Evolutionary conservation across 306 rosid species (phyloP), one percentile per base, ranked within the genome.

Genomic region (Gleditsia sinensis): DNA sequence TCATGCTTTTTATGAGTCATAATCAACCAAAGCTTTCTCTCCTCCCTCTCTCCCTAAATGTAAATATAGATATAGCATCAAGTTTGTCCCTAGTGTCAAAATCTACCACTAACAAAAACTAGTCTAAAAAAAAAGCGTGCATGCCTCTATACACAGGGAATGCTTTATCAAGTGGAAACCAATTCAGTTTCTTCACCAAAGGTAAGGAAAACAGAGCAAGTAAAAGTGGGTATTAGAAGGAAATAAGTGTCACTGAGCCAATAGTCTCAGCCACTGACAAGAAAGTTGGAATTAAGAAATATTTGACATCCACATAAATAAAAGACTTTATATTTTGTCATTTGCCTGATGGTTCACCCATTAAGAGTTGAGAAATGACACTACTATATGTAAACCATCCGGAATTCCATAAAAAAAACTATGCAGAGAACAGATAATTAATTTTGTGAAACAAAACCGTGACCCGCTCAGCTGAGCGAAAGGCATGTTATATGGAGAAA

Each of bases 141-240:
- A 49, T 51, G 61, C 30, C 10, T 33, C 2, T 25, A 17, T 7
- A 10, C 37, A 24, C 54, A 83, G 84, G 73, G 9, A 79, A 71
- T 69, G 82, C 84, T 5, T 61, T 83, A 34, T 76, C 73, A 16
- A 80, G 62, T 71, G 84, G 70, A 46, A 80, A 63, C 61, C 54
- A 59, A 36, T 68, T 60, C 82, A 80, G 80, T 33, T 83, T 75
- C 82, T 83, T 83, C 70, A 43, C 53, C 34, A 76, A 72, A 64
- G 61, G 57, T 49, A 76, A 77, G 8, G 80, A 80, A 76, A 61
- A 72, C n/a, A 62, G 82, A 80, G 6, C 17, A 17, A 42, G 65
- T n/a, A 67, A 83, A 65, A 75, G 60, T 58, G 87, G 87, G 58
- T 79, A 66, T 59, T 83, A 82, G 87, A 75, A 71, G 76, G 87